These are phyloP conservation scores for Canavalia ensiformis DNA, from an alignment of 306 rosid genomes.

Conservation along the genomic window DNA sequence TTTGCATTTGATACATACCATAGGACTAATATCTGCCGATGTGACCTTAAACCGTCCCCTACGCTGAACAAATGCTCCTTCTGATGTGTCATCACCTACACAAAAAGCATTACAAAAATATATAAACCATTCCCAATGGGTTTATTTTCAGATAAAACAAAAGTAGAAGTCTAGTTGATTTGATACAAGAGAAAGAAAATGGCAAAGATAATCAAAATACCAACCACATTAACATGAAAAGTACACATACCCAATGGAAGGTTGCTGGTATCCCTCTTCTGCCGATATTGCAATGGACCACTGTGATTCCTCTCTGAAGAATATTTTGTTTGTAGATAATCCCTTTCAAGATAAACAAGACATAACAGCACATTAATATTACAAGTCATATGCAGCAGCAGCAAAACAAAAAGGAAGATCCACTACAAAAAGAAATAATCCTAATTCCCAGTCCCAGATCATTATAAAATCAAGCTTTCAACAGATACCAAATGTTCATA, in stretches of 20 bases:
- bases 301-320: conserved; percentile 77
- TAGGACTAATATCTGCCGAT: conserved; percentile 81
- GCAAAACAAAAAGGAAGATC: background rate
- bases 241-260: conserved; percentile 67
- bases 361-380: conserved; percentile 27
- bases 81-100: conserved; percentile 87
- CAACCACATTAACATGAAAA: conserved; percentile 33
- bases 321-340: conserved; percentile 69
- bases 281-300: conserved; percentile 82
- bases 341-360: conserved; percentile 71
- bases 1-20: conserved; percentile 58
- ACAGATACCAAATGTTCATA: conserved; percentile 30
- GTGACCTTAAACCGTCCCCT: conserved; percentile 97
- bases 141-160: conserved; percentile 32
- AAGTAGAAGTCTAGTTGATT: conserved; percentile 24
- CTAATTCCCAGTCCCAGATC: conserved; percentile 16
- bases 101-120: conserved; percentile 8
- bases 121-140: conserved; percentile 14
- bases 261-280: conserved; percentile 74
- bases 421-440: conserved; percentile 36
- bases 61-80: conserved; percentile 84
- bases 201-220: conserved; percentile 27
- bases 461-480: conserved; percentile 31
- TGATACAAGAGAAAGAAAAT: conserved; percentile 34
- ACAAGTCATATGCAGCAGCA: conserved; percentile 39